Percentiles rank a stretch among this genome's conserved stretches.
phyloP scores from a whole-genome alignment of 163 green algal species.

The Chlamydomonas reinhardtii region DNA sequence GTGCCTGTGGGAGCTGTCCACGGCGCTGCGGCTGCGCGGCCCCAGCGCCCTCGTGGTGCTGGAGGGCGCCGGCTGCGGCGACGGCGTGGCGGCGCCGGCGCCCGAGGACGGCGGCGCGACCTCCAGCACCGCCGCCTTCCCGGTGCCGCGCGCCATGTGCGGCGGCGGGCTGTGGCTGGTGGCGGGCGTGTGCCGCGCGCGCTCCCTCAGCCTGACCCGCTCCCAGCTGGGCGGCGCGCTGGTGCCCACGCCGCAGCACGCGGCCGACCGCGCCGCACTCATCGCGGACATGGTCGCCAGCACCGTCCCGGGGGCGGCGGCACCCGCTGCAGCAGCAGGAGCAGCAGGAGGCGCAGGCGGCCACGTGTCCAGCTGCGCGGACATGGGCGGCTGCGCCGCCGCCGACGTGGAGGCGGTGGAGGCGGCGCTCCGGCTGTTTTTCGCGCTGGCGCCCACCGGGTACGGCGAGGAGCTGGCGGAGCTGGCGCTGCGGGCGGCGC shows the following conservation, averaged over 20 bases:
- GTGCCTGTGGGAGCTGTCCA: constrained; percentile 20
- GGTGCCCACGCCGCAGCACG: not conserved
- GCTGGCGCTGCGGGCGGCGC: not conserved
- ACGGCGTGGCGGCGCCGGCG: not conserved
- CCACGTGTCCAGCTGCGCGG: not conserved
- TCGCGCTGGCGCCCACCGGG: not conserved
- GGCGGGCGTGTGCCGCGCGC: no score
- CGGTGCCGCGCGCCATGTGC: not conserved
- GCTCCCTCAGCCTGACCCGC: not conserved
- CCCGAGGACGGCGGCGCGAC: not conserved
- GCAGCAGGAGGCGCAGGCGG: no score
- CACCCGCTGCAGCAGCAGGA: not conserved
- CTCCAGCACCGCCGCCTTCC: not conserved
- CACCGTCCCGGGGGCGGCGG: not conserved
- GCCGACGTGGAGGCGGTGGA: not conserved
- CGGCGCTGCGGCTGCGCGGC: not conserved
- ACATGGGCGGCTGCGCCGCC: not conserved
- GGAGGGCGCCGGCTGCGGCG: not conserved
- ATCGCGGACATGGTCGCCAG: not conserved
- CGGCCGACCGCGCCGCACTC: not conserved
- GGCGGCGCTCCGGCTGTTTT: not conserved
- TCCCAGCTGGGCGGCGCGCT: not conserved
- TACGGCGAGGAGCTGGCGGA: not conserved
- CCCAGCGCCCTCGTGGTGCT: not conserved
- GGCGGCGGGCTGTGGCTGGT: not conserved